Conservation (phyloP, 352 stramenopile genomes). For the Halophytophthora polymorphica region DNA sequence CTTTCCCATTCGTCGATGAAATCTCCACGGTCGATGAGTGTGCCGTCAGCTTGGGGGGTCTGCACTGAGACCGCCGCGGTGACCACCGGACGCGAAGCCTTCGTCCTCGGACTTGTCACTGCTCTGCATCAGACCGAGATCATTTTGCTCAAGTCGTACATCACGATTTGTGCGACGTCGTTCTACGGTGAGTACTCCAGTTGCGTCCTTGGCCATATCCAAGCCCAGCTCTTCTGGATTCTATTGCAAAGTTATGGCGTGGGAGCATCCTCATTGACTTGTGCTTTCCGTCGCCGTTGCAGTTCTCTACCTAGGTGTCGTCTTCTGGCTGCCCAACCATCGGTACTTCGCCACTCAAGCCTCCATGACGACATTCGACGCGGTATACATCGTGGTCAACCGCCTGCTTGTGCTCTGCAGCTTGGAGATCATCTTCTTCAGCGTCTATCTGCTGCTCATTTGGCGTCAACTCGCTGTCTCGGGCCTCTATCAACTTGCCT, state of each 20-base stretch:
- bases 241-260: background rate
- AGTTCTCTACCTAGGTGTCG: constrained; percentile 17
- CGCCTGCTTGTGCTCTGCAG: constrained; percentile 12
- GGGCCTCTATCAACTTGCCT: constrained; percentile 20
- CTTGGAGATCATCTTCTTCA: constrained; percentile 15
- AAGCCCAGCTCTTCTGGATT: background rate
- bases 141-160: constrained; percentile 26
- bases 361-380: constrained; percentile 9
- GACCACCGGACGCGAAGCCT: constrained; percentile 11
- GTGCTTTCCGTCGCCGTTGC: background rate
- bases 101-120: constrained; percentile 10
- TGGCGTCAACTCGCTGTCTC: constrained; percentile 1
- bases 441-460: constrained; percentile 20
- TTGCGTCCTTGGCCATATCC: background rate
- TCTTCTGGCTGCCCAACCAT: constrained; percentile 23
- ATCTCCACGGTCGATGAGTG: constrained; percentile 15
- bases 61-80: background rate
- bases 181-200: constrained; percentile 22
- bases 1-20: background rate
- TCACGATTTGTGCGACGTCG: constrained; percentile 14
- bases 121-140: constrained; percentile 24
- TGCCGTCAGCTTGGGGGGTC: constrained; percentile 10
- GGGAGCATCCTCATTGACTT: constrained; percentile 1
- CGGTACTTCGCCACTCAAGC: constrained; percentile 24
- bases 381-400: constrained; percentile 4